These are phyloP conservation scores for Talaromyces sp. DNA, from an alignment of 2,329 filamentous ascomycete species.

Conservation along the genomic window DNA sequence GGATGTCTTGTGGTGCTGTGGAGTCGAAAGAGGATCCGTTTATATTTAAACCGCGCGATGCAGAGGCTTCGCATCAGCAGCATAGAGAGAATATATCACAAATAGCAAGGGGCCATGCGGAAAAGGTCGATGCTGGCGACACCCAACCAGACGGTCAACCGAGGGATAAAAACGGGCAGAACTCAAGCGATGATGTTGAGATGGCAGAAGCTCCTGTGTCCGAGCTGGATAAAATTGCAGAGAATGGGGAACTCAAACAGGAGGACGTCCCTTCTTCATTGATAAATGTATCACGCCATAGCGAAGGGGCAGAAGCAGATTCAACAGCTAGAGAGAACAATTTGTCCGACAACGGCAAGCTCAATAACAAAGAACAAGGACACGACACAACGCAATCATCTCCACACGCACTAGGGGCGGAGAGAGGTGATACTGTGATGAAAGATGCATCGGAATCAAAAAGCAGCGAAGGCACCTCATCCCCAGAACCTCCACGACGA, in stretches of 20 bases:
- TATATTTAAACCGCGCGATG: constrained; percentile 42
- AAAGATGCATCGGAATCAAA: constrained; percentile 21
- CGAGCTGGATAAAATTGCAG: constrained; percentile 15
- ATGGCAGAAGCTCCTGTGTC: constrained; percentile 31
- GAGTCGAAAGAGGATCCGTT: constrained; percentile 51
- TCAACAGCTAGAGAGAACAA: constrained; percentile 19
- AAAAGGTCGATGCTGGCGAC: neutral
- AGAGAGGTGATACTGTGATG: constrained; percentile 10
- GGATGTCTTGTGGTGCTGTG: constrained; percentile 55
- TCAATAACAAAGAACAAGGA: neutral
- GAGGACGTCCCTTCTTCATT: constrained; percentile 36
- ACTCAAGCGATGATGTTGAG: constrained; percentile 29
- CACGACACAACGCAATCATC: neutral
- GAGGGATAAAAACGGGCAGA: constrained; percentile 14
- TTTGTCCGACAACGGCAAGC: neutral
- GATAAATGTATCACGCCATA: constrained; percentile 33
- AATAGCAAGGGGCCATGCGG: neutral
- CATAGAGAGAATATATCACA: neutral
- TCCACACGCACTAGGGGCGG: neutral
- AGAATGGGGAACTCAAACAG: constrained; percentile 29
- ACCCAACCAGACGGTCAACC: constrained; percentile 16
- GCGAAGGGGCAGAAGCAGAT: constrained; percentile 22
- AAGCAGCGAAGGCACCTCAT: constrained; percentile 34
- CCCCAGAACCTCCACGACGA: constrained; percentile 42
- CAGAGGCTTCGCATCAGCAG: constrained; percentile 19